These are phyloP conservation scores for Cicer cuneatum DNA, from an alignment of 306 rosid species.

Conservation along the genomic window DNA sequence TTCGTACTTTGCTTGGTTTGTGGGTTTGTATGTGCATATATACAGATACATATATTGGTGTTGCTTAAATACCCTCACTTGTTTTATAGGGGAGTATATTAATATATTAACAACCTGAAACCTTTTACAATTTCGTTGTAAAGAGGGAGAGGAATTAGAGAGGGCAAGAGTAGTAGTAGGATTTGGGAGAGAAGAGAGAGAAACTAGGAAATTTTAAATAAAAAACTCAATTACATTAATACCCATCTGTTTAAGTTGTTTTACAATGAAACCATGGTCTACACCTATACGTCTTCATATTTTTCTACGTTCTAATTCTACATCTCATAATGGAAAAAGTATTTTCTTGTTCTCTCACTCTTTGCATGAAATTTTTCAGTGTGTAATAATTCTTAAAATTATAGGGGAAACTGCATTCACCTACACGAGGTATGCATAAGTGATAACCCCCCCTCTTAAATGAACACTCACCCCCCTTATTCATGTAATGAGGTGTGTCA, in stretches of 20 bases:
- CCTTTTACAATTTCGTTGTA: background rate
- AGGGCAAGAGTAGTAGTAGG: background rate
- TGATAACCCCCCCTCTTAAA: background rate
- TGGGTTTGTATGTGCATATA: background rate
- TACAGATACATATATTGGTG: background rate
- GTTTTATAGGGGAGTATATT: background rate
- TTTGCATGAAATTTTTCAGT: constrained; percentile 26
- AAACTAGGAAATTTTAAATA: background rate
- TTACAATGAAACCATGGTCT: background rate
- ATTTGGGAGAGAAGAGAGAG: constrained; percentile 15
- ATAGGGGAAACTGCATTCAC: background rate
- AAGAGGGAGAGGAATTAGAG: background rate
- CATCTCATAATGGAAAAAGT: constrained; percentile 6
- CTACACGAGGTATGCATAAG: background rate
- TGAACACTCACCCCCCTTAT: constrained; percentile 8
- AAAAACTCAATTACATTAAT: background rate
- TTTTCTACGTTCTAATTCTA: background rate
- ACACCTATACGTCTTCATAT: background rate
- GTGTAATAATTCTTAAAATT: background rate
- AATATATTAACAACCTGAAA: background rate
- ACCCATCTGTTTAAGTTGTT: constrained; percentile 28
- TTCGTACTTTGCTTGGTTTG: constrained; percentile 29
- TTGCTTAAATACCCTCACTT: background rate
- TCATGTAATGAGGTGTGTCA: background rate
- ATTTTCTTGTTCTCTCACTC: constrained; percentile 11